Base-by-base conservation (phyloP, 2,329 filamentous ascomycete genomes). In the Myriosclerotinia curreyana region DNA sequence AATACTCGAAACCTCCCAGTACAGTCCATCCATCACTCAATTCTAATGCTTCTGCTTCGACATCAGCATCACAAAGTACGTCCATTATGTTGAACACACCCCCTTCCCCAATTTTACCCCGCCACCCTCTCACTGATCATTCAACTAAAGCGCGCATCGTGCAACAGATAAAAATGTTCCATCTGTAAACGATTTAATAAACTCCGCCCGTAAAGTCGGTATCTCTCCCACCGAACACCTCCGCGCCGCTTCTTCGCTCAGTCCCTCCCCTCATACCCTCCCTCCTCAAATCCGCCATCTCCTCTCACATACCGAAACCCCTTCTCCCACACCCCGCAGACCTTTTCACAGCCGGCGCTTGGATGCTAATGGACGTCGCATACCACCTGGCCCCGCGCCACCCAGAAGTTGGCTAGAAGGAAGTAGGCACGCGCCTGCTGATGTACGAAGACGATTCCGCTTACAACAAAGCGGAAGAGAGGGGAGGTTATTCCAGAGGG, bases 121-220 rank as follows among this genome's bases (percentile, higher is more conserved):
- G 12, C 53, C 38, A 54, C 48, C 22, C 34, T 54, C 52, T 56
- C 28, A 31, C 34, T 15, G 14, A 48, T 48, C 14, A 20, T 48
- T 25, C 3, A 48, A 25, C 42, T 59, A 36, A 59, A 48, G 42
- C 31, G 55, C n/a, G 15, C 31, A 8, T 48, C 17, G 55, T 59
- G 31, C 20, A 48, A 58, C 42, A 59, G 55, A 59, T 22, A 49
- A 36, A 17, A 59, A 38, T 59, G 64, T 73, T 67, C 64, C 75
- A 75, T 75, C 75, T 68, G 85, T 88, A 72, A 88, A 88, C 73
- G 81, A 87, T 67, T 77, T 86, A 66, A 81, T 88, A 71, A 80
- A 82, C 66, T 81, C 79, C 66, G 73, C 86, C 69, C 83, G 85
- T 71, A 82, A 80, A 70, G 76, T 77, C 61, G 77, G 77, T 54